Conservation (phyloP, 78 protist genomes). For the Guillardia theta region DNA sequence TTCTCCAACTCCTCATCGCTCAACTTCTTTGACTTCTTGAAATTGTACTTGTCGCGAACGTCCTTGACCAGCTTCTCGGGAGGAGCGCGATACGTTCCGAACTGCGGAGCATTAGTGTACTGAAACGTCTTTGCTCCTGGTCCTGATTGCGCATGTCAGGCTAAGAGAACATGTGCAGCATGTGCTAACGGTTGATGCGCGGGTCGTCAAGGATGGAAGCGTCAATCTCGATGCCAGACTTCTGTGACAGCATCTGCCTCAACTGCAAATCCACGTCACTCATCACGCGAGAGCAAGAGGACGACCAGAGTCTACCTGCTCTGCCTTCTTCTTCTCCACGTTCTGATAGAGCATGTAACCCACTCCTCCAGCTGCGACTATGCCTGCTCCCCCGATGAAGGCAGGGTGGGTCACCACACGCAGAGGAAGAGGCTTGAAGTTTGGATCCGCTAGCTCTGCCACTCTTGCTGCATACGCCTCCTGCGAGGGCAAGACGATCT, state of each 20-base stretch:
- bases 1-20: neutral
- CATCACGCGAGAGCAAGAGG: neutral
- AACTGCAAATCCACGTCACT: neutral
- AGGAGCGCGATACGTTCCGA: neutral
- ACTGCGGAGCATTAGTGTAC: neutral
- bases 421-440: neutral
- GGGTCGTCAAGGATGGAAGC: constrained; percentile 18
- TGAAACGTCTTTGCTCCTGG: neutral
- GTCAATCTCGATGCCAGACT: neutral
- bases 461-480: neutral
- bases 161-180: too few species aligned
- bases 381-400: neutral
- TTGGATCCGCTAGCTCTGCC: neutral
- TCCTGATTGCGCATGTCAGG: too few species aligned
- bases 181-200: neutral
- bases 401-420: neutral
- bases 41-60: neutral
- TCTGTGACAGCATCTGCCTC: neutral
- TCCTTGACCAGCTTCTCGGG: constrained; percentile 12
- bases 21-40: neutral
- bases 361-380: neutral
- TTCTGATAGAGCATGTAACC: neutral
- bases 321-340: neutral
- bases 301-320: neutral
- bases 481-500: neutral